Percentiles rank a stretch among this genome's conserved stretches.
These are phyloP conservation scores for Pichia sp. DNA, from an alignment of 1,139 yeast species.

Conservation along the genomic window DNA sequence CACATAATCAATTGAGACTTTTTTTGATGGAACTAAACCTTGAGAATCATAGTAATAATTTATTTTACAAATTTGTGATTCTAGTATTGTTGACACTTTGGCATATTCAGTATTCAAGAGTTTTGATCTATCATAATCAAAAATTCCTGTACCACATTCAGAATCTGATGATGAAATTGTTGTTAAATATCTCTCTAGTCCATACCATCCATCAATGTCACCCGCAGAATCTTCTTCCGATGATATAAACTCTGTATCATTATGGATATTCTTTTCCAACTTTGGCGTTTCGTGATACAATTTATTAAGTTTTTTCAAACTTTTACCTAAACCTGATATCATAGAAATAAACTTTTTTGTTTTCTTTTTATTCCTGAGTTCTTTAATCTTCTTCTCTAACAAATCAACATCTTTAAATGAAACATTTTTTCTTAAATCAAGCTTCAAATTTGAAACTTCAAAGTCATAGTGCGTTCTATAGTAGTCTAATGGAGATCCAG, in stretches of 20 bases:
- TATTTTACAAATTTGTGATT: constrained; percentile 49
- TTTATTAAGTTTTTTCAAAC: background rate
- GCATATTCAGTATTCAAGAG: constrained; percentile 60
- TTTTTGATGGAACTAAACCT: constrained; percentile 46
- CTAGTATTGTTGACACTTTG: constrained; percentile 66
- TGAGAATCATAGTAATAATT: constrained; percentile 65
- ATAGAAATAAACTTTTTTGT: constrained; percentile 5
- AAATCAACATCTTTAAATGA: constrained; percentile 35
- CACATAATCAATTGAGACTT: constrained; percentile 10
- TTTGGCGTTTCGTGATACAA: background rate
- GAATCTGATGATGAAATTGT: constrained; percentile 3
- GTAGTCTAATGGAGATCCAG: constrained; percentile 48
- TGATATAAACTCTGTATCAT: constrained; percentile 21
- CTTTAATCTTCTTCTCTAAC: constrained; percentile 5
- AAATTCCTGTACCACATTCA: constrained; percentile 1
- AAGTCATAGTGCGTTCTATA: constrained; percentile 43
- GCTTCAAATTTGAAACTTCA: constrained; percentile 43
- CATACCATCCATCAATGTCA: constrained; percentile 27
- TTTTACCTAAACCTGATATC: constrained; percentile 9
- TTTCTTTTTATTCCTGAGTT: constrained; percentile 2
- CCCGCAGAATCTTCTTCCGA: background rate
- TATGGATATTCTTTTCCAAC: background rate
- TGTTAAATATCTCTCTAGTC: constrained; percentile 29
- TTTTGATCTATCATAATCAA: constrained; percentile 8
- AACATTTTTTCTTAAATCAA: constrained; percentile 65